Evolutionary conservation across 345 rosid species (phyloP).

Genomic region (Geranium brycei): DNA sequence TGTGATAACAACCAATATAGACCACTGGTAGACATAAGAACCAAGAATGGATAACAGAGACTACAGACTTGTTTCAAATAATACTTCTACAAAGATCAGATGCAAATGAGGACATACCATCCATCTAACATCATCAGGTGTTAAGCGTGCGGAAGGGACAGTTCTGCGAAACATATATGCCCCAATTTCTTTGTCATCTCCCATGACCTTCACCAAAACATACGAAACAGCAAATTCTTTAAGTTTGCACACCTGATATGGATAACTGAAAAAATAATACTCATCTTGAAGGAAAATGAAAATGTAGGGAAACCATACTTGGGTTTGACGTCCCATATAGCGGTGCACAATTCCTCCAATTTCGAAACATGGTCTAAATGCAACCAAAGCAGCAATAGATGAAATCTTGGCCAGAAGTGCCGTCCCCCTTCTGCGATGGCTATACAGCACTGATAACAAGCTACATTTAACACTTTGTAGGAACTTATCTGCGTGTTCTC

Average conservation of each 20-base stretch:
- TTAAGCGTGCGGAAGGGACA: constrained; percentile 71
- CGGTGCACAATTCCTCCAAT: constrained; percentile 80
- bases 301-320: constrained; percentile 25
- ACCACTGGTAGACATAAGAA: not conserved
- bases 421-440: constrained; percentile 37
- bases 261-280: too few relatives aligned
- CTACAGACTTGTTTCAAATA: not conserved
- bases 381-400: constrained; percentile 62
- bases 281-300: not conserved
- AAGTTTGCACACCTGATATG: not conserved
- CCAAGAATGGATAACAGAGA: not conserved
- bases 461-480: constrained; percentile 73
- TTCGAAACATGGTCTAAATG: constrained; percentile 63
- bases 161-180: constrained; percentile 96
- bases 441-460: constrained; percentile 45
- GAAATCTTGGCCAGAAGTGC: constrained; percentile 51
- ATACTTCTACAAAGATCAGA: not conserved
- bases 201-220: constrained; percentile 39
- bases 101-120: constrained; percentile 43
- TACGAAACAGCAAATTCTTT: not conserved
- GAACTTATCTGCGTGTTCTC: constrained; percentile 81
- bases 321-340: constrained; percentile 88
- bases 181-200: constrained; percentile 79
- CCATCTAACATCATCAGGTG: constrained; percentile 94
- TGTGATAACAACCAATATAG: not conserved